phyloP scores from a whole-genome alignment of 495 filamentous ascomycete genomes.

The Echria macrotheca region DNA sequence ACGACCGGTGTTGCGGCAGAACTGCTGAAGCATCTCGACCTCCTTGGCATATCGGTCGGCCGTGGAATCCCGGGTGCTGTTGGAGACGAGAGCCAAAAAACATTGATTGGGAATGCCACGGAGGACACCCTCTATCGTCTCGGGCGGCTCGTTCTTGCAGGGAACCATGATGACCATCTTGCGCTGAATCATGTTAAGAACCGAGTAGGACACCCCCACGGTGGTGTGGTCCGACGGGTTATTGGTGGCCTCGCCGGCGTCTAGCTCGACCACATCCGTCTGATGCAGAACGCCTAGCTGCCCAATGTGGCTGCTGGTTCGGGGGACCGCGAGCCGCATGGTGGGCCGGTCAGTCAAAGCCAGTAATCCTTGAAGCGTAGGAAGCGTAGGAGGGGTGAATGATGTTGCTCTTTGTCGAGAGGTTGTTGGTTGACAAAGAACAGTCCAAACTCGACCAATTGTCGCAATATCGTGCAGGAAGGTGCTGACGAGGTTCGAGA shows the following conservation, averaged over 20 bases:
- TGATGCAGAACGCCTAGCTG: neutral
- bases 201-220: neutral
- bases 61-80: constrained; percentile 9
- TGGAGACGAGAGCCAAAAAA: constrained; percentile 25
- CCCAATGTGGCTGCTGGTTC: neutral
- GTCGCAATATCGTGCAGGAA: too few relatives aligned
- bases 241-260: neutral
- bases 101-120: constrained; percentile 20
- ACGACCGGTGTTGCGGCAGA: constrained; percentile 9
- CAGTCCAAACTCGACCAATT: too few relatives aligned
- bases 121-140: constrained; percentile 18
- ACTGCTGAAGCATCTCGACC: constrained; percentile 7
- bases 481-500: too few relatives aligned
- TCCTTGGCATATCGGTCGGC: constrained; percentile 15
- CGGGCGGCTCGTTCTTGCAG: constrained; percentile 23
- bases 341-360: neutral
- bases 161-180: constrained; percentile 26
- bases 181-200: constrained; percentile 6
- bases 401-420: too few relatives aligned
- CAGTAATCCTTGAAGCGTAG: too few relatives aligned
- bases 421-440: too few relatives aligned
- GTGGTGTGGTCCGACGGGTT: neutral
- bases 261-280: neutral
- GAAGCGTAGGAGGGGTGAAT: too few relatives aligned
- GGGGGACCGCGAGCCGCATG: neutral